Evolutionary conservation across 495 filamentous ascomycete species (phyloP).

Genomic region (Bacidia gigantensis): DNA sequence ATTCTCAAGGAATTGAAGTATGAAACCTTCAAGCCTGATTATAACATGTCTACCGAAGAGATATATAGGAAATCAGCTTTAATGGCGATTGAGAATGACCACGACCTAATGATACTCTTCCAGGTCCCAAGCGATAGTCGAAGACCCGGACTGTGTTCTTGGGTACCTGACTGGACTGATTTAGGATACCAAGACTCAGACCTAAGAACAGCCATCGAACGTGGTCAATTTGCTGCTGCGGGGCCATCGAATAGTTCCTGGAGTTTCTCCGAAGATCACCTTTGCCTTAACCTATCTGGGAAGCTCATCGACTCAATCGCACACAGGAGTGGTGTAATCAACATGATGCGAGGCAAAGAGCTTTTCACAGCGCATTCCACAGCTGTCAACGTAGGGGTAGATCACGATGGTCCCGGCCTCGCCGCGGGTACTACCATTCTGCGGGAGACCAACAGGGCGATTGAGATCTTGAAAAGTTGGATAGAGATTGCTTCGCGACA

Average conservation of each 20-base stretch:
- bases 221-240: not conserved
- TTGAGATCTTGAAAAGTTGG: conserved; percentile 3
- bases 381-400: conserved; percentile 2
- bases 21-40: not conserved
- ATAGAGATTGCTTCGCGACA: conserved; percentile 3
- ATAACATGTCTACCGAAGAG: not conserved
- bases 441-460: conserved; percentile 1
- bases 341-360: conserved; percentile 5
- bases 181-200: not conserved
- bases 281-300: conserved; percentile 2
- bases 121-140: not conserved
- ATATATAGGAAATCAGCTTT: not conserved
- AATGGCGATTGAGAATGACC: not conserved
- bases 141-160: not conserved
- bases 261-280: not conserved
- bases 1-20: not conserved
- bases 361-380: conserved; percentile 3
- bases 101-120: not conserved
- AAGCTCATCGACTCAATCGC: conserved; percentile 5
- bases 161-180: not conserved
- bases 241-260: not conserved
- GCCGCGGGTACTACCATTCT: conserved; percentile 1
- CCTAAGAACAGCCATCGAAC: not conserved
- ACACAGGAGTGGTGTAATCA: conserved; percentile 3
- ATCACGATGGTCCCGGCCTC: conserved; percentile 4